phyloP scores from a whole-genome alignment of 2,329 filamentous ascomycete genomes.

The Elsinoe necatrix region DNA sequence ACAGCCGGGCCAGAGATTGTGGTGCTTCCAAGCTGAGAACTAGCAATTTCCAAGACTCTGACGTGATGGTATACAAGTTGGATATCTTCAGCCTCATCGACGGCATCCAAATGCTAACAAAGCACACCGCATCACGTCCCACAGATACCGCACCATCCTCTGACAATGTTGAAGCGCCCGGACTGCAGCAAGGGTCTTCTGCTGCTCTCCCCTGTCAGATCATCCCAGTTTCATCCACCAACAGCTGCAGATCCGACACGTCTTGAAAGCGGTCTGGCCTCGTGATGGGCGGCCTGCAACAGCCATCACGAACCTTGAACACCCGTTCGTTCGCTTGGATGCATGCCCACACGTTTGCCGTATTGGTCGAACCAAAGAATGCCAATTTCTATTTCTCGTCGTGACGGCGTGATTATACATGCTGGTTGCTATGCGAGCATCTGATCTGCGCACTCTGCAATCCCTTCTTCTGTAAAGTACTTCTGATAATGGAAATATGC shows the following conservation, averaged over 20 bases:
- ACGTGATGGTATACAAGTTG: not conserved
- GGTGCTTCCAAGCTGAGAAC: not conserved
- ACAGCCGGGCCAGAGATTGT: not conserved
- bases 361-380: slow-evolving; percentile 8
- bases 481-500: not conserved
- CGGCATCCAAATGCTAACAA: not conserved
- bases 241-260: slow-evolving; percentile 7
- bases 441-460: not conserved
- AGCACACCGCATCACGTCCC: not conserved
- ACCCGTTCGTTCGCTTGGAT: not conserved
- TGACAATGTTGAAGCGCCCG: slow-evolving; percentile 5
- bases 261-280: slow-evolving; percentile 7
- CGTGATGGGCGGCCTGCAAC: not conserved
- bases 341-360: not conserved
- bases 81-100: not conserved
- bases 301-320: not conserved
- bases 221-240: slow-evolving; percentile 7
- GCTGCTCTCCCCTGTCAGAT: slow-evolving; percentile 9
- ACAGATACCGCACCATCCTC: not conserved
- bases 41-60: not conserved
- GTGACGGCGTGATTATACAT: slow-evolving; percentile 13
- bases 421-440: not conserved
- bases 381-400: not conserved
- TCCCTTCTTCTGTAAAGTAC: too few species aligned
- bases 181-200: slow-evolving; percentile 7